Percentiles rank a stretch among this genome's conserved stretches.
Evolutionary conservation across 345 rosid species (phyloP).

Genomic region (Litchi chinensis): DNA sequence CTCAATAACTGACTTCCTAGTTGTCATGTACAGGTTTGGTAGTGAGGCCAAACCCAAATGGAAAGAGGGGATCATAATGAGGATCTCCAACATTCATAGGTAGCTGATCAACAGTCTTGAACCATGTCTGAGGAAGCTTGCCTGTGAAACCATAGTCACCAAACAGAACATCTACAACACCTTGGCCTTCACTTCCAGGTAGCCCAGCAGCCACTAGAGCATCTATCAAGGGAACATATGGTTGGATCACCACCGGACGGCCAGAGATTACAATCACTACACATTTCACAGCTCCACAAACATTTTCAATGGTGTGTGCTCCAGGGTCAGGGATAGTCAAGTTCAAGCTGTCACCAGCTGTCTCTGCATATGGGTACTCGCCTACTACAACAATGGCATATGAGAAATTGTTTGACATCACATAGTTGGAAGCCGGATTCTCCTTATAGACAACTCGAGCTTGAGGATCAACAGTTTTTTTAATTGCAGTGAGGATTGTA

Average conservation of each 20-base stretch:
- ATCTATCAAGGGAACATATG: slow-evolving; percentile 32
- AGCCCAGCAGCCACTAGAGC: slow-evolving; percentile 62
- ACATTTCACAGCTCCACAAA: slow-evolving; percentile 46
- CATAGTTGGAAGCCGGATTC: slow-evolving; percentile 37
- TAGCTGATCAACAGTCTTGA: slow-evolving; percentile 65
- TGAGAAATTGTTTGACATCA: slow-evolving; percentile 44
- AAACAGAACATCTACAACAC: slow-evolving; percentile 50
- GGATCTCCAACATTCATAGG: slow-evolving; percentile 73
- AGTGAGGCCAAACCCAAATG: slow-evolving; percentile 62
- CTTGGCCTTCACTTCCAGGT: slow-evolving; percentile 60
- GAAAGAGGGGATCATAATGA: slow-evolving; percentile 61
- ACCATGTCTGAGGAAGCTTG: slow-evolving; percentile 66
- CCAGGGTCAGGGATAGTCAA: slow-evolving; percentile 48
- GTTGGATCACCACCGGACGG: slow-evolving; percentile 50
- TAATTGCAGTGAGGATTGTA: slow-evolving; percentile 49
- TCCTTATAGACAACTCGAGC: slow-evolving; percentile 38
- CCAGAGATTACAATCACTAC: slow-evolving; percentile 48
- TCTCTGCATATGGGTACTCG: slow-evolving; percentile 50
- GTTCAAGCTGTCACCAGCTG: slow-evolving; percentile 43
- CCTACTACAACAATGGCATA: slow-evolving; percentile 52
- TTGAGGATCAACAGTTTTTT: slow-evolving; percentile 33
- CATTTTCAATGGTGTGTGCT: slow-evolving; percentile 37
- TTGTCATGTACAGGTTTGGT: slow-evolving; percentile 27
- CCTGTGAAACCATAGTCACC: slow-evolving; percentile 57
- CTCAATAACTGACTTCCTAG: not conserved